Evolutionary conservation across 169 alveolate species (phyloP), one percentile per base, ranked within the genome.

Genomic region (Babesia ovis): DNA sequence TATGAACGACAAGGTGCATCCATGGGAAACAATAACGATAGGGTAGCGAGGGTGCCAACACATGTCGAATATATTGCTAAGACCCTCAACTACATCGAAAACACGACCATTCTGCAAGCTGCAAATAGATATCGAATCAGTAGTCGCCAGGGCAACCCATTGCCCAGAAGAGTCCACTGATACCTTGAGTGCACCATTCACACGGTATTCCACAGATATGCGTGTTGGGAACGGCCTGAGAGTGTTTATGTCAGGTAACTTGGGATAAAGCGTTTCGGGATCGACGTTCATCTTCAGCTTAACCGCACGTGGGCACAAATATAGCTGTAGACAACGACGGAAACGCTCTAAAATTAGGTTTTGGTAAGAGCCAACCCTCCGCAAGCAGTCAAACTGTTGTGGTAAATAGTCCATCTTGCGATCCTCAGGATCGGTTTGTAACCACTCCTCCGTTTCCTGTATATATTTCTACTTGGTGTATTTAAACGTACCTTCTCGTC

Each of bases 301-400:
- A 48, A 91, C 88, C 11, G 95, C 92, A 84, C 99, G 85, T 2
- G 98, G 97, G 50, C 97, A 94, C 60, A 96, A 68, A 73, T 92
- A 93, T 42, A 96, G 88, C 84, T 96, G 98, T 59, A 94, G 86
- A 53, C 97, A 94, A 76, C 99, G 89, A 46, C 94, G 95, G 77
- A 95, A 95, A 22, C 89, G 66, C 72, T 81, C 89, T 23, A 81
- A 83, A 69, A 94, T 83, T 55, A 92, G 77, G 45, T 81, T 71
- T 29, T 87, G 93, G 73, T 95, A 95, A 23, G 91, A 83, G 14
- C 97, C 96, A 32, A 96, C 98, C 81, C 85, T 88, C 74, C 99
- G 91, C 67, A 96, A 69, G 46, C 94, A 70, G 29, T 91, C 95
- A 70, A 79, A 90, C 58, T 93, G 89, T 51, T 82, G 70, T 53